Base-by-base conservation (phyloP, 352 stramenopile species). In the Pythium sp. region DNA sequence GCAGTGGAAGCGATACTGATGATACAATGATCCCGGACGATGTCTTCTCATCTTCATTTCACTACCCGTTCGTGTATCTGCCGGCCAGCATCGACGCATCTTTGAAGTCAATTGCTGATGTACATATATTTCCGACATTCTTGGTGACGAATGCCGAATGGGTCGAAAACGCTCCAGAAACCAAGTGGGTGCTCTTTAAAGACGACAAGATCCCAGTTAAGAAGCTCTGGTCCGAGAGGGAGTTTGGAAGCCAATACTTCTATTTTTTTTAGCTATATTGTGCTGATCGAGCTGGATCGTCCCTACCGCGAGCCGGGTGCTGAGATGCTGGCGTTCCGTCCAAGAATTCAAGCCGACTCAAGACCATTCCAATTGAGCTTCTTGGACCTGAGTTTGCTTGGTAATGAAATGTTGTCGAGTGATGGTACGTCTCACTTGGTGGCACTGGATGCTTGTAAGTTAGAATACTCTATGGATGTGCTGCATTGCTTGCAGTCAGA, bases 301-400 rank as follows among this genome's bases (percentile, higher is more conserved):
- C 12, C 58, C 12, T 43, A 65, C 24, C 55, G 30, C 14, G 15
- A 38, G 28, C 30, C 8, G 30, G 2, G 24, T 24, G 22, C 2
- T n/a, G 28, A 18, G 18, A 20, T 11, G 5, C 28, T 61, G 2
- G 12, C 7, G 18, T 6, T 20, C 38, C 12, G 12, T 46, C 38
- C 38, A 46, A 46, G 11, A 18, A 41, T 34, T 18, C 30, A 46
- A 26, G 15, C 5, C 14, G 38, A 46, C 11, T 46, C 38, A 20
- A 46, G 12, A 46, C 38, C 12, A 28, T 43, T 65, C 22, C n/a
- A 56, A 26, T 12, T 64, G 8, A 34, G 24, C 15, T 64, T 64
- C 58, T 18, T 64, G 15, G 58, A 64, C 26, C 58, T 41, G 36
- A 26, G 5, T 14, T 26, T 64, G 22, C 12, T 64, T 15, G 12